Evolutionary conservation across 1,139 yeast genomes (phyloP), one percentile per base, ranked within the genome.

Genomic region (Candida smagusa): DNA sequence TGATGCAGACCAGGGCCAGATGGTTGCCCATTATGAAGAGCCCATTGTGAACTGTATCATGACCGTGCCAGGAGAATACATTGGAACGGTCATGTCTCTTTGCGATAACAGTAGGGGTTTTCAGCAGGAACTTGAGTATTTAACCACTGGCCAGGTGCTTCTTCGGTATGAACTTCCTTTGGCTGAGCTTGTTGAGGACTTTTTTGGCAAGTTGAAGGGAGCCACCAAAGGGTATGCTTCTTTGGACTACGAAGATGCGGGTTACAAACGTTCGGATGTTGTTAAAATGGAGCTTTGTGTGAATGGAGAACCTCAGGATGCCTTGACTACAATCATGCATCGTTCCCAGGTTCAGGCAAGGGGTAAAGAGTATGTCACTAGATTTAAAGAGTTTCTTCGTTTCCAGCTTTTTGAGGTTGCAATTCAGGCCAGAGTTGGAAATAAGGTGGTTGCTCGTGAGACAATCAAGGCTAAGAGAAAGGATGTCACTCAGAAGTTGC

Each of bases 191-290:
- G 96, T 92, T 3, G 97, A 92, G 54, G 96, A 92, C 60, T 90
- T 92, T 56, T 89, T 92, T 58, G 97, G 97, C 1, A 87, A 86
- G 56, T 68, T 92, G 40, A 92, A 92, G 58, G 94, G 97, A 1
- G 74, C 81, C 2, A 88, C 97, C 0, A 79, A 82, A 52, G 98
- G 98, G 0, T 92, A 87, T 59, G 98, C 96, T 0, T 84, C 96
- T 0, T 68, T 92, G 40, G 98, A 92, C 60, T 92, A 92, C 54
- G 97, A 92, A 52, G 97, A 92, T 55, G 81, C 85, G 2, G 98
- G 97, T 0, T 92, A 89, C 60, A 72, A 68, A 46, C 74, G 78
- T 28, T 79, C 95, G 1, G 90, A 86, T 52, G 78, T 92, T 24
- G 92, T 87, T 30, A 92, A 92, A 54, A 67, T 92, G 66, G 97